Conservation (phyloP, 2,329 filamentous ascomycete genomes). For the Aspergillus niger region DNA sequence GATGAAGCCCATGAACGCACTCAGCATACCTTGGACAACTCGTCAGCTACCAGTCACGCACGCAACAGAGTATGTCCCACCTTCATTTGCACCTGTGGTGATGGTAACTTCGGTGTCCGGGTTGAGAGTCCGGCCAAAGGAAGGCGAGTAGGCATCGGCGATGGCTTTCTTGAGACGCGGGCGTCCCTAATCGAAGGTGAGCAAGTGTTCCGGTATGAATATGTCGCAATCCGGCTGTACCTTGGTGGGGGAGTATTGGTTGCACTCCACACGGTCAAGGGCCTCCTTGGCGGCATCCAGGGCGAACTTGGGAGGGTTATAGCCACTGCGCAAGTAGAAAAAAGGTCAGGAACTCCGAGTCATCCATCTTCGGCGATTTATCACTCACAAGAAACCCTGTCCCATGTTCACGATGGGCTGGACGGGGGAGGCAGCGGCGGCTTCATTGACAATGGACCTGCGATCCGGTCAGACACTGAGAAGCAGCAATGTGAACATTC, state of each 20-base stretch:
- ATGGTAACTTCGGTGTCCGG: slow-evolving; percentile 93
- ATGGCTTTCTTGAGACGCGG: slow-evolving; percentile 91
- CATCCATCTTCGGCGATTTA: neutral
- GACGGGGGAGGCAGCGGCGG: slow-evolving; percentile 63
- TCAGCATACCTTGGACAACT: slow-evolving; percentile 70
- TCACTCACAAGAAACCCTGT: slow-evolving; percentile 59
- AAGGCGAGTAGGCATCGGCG: slow-evolving; percentile 86
- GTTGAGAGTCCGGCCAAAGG: slow-evolving; percentile 79
- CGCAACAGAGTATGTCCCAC: slow-evolving; percentile 24
- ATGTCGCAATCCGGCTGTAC: slow-evolving; percentile 34
- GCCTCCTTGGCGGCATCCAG: slow-evolving; percentile 88
- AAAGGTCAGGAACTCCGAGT: neutral
- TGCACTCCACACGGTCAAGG: slow-evolving; percentile 89
- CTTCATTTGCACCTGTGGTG: slow-evolving; percentile 68
- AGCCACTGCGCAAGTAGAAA: slow-evolving; percentile 57
- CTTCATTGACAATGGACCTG: slow-evolving; percentile 69
- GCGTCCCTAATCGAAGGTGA: slow-evolving; percentile 60
- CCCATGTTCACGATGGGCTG: slow-evolving; percentile 71
- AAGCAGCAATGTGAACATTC: neutral
- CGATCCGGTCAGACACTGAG: slow-evolving; percentile 15
- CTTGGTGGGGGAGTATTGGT: slow-evolving; percentile 97
- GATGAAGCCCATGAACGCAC: slow-evolving; percentile 96
- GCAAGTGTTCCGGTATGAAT: neutral
- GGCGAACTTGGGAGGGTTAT: slow-evolving; percentile 91
- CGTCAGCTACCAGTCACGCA: neutral